Evolutionary conservation across 768 basidiomycete species (phyloP), one percentile per base, ranked within the genome.

Genomic region (Pleurotus pulmonarius): DNA sequence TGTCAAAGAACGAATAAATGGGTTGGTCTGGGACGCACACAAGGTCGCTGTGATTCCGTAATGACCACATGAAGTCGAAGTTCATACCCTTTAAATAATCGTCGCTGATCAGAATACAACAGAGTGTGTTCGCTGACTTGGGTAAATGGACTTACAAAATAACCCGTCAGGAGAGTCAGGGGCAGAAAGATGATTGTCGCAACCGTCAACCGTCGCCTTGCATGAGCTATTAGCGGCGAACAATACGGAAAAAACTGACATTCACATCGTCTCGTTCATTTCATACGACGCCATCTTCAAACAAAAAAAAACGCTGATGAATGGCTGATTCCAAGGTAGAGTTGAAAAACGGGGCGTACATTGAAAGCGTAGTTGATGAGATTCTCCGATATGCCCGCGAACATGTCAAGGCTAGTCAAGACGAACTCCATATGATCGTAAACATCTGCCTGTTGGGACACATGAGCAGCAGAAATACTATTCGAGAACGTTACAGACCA

Each of bases 291-390:
- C 78, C 69, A 81, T 77, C 84, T 86, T 58, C n/a, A 47, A 48
- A 43, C 13, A 57, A 20, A 11, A 26, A 16, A 51, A 20, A 41
- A 18, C n/a, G n/a, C n/a, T 3, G 37, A 2, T 4, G 4, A 43
- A 3, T 13, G 25, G n/a, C 34, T 16, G 16, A 49, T 48, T 16
- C 3, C 46, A 5, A 52, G 39, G 24, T 47, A 40, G 55, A 48
- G 37, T 22, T 48, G 49, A 51, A 65, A 64, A 4, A 25, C 6
- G 34, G 5, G 2, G 65, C 68, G 44, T 56, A 87, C 85, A 66
- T 88, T 88, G 74, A 88, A 88, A 4, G 85, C 83, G 67, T 83
- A 88, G 56, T 83, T 78, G 58, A 88, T 85, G 56, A 87, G 63
- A 60, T 87, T 88, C 65, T 88, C 85, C 15, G 82, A 75, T 46